Evolutionary conservation across 805 yeast genomes (phyloP).

Genomic region (Kluyveromyces dobzhanskii): DNA sequence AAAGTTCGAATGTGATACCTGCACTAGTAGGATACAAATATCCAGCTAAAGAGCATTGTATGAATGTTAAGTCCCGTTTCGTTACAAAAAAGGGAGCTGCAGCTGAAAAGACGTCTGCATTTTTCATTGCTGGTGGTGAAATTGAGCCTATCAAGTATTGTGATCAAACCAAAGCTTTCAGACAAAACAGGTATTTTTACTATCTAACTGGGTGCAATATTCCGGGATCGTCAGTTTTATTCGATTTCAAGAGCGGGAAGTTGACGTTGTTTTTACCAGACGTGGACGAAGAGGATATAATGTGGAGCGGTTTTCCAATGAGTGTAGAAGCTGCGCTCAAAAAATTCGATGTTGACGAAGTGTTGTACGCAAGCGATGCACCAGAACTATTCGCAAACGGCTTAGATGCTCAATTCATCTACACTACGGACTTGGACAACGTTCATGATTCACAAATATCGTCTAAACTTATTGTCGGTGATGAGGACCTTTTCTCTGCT

Average conservation of each 20-base stretch:
- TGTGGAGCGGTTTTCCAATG: slow-evolving; percentile 94
- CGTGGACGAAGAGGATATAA: slow-evolving; percentile 78
- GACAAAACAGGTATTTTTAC: slow-evolving; percentile 88
- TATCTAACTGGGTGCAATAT: slow-evolving; percentile 78
- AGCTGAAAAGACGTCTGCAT: slow-evolving; percentile 25
- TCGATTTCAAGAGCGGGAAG: slow-evolving; percentile 42
- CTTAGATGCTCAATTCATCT: slow-evolving; percentile 24
- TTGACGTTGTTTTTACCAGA: slow-evolving; percentile 73
- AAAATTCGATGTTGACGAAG: slow-evolving; percentile 76
- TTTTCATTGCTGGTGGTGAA: slow-evolving; percentile 56
- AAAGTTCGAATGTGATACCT: not conserved
- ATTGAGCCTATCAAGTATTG: slow-evolving; percentile 59
- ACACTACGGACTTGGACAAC: slow-evolving; percentile 50
- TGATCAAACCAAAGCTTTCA: slow-evolving; percentile 68
- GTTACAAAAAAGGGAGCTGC: slow-evolving; percentile 16
- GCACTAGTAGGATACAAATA: slow-evolving; percentile 39
- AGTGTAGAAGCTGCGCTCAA: slow-evolving; percentile 52
- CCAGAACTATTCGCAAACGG: slow-evolving; percentile 28
- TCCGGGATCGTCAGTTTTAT: slow-evolving; percentile 68
- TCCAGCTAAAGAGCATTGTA: slow-evolving; percentile 77
- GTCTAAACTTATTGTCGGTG: slow-evolving; percentile 34
- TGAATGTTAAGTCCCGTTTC: slow-evolving; percentile 39
- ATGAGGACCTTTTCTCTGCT: slow-evolving; percentile 53
- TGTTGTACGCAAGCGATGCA: slow-evolving; percentile 51
- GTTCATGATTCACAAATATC: slow-evolving; percentile 32